Base-by-base conservation (phyloP, 371 early-diverging fungal species). In the Mucor racemosus region DNA sequence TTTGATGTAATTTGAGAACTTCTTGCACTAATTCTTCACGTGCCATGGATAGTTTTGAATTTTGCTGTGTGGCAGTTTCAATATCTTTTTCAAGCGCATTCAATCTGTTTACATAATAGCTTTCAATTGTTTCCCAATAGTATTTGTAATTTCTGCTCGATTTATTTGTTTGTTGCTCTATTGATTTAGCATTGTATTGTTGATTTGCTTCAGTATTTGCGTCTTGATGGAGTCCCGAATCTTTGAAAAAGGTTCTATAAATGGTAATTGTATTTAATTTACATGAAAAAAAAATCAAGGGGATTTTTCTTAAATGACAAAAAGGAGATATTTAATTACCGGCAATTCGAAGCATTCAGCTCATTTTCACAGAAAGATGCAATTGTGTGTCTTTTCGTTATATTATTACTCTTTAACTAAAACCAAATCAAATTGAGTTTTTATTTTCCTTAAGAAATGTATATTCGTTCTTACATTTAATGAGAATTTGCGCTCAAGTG, bases 61-160 rank as follows among this genome's bases (percentile, higher is more conserved):
- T 72, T 34, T 72, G 68, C 10, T 38, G 5, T 5, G 44, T 62
- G 6, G 61, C 54, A 34, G n/a, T 26, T n/a, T 67, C 62, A 14
- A 72, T 72, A 13, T 72, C 68, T 21, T 46, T 65, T 38, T 65
- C 48, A 7, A 72, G 58, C 15, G 65, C 21, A 36, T 61, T 44
- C 1, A 72, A 35, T 53, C 60, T 31, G 7, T 50, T 26, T 0
- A 65, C 50, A 44, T 68, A 72, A 19, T 67, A 65, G 2, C 14
- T 33, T 62, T 72, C 72, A 36, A 72, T 68, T 3, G 44, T 44
- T 13, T 72, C 65, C 72, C 72, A 72, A 34, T 72, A 67, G 14
- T 50, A 46, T 26, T 58, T 40, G 44, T 53, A 15, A 48, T 50
- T 50, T 50, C 54, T 62, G 4, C 53, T 60, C 34, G 31, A 34